Conservation (phyloP, 2,329 filamentous ascomycete genomes). For the Colletotrichum liriopes region DNA sequence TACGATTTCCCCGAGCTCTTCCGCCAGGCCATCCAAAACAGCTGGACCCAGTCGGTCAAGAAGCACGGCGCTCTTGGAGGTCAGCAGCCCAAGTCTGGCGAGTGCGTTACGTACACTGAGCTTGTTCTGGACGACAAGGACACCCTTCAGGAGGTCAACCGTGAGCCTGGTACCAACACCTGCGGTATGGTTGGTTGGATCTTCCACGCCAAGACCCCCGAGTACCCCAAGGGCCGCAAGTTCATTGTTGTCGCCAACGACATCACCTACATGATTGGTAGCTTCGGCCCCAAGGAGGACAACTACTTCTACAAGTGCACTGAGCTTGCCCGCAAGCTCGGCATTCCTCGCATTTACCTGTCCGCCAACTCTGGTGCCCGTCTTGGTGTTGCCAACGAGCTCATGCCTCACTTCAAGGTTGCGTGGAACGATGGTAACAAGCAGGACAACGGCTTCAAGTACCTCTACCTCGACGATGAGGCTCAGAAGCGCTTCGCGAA, state of each 20-base stretch:
- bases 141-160: constrained; percentile 91
- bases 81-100: constrained; percentile 87
- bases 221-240: constrained; percentile 92
- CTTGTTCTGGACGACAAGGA: constrained; percentile 95
- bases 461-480: constrained; percentile 92
- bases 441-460: constrained; percentile 94
- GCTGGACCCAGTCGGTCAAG: constrained; percentile 84
- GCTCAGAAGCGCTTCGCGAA: constrained; percentile 90
- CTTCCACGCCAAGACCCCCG: constrained; percentile 92
- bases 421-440: constrained; percentile 91
- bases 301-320: constrained; percentile 99
- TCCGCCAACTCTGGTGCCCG: constrained; percentile 99
- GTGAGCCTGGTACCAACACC: constrained; percentile 94
- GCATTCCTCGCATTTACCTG: constrained; percentile 96
- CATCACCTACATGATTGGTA: constrained; percentile 99
- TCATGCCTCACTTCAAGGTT: constrained; percentile 97
- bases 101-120: constrained; percentile 95
- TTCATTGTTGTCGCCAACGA: constrained; percentile 99
- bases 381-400: constrained; percentile 95
- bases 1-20: constrained; percentile 99
- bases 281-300: constrained; percentile 96
- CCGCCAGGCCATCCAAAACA: constrained; percentile 97
- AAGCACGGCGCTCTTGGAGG: constrained; percentile 82
- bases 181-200: constrained; percentile 99
- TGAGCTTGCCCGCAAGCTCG: constrained; percentile 92